Base-by-base conservation (phyloP, 495 filamentous ascomycete genomes). In the Chaetomium cochliodes region DNA sequence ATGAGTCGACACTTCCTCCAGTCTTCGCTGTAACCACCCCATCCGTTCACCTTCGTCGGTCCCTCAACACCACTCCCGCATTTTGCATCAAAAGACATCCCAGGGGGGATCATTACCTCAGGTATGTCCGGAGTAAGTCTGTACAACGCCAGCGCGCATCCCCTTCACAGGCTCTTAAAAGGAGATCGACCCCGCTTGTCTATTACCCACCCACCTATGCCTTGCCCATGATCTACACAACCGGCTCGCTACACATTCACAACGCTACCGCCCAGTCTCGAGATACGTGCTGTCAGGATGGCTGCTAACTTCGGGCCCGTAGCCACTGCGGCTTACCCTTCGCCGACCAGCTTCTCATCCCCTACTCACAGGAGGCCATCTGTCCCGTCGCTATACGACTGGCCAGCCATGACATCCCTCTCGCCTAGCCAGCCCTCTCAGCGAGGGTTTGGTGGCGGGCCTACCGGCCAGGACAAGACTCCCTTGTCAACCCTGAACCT, bases 401-500 rank as follows among this genome's bases (percentile, higher is more conserved):
- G 69, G 65, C 62, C 72, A 41, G 62, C 63, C 62, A 80, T 81
- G 80, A 74, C 80, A 33, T 80, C 79, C 3, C 47, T 74, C 60
- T 79, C 79, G 49, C 76, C 77, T 26, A 65, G 73, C 57, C 73
- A 73, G 46, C 66, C 67, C 58, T 65, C 62, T 5, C 66, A 74
- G 44, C 73, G 70, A 8, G 62, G 54, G 25, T 74, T 76, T 52
- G 75, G 72, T 63, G 67, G 57, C 59, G 75, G 61, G 64, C 73
- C 73, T 37, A 46, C 63, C 6, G 41, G 22, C 18, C 64, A 66
- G 52, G 82, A 82, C 65, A 86, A 82, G 65, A 81, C 80, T 51
- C 82, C 84, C 16, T 73, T 87, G 46, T 80, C 74, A 13, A 75
- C 80, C 22, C 72, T 84, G 47, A 86, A 82, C 65, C 75, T 88